phyloP scores from a whole-genome alignment of 805 yeast species.

The Starmerella geochares region DNA sequence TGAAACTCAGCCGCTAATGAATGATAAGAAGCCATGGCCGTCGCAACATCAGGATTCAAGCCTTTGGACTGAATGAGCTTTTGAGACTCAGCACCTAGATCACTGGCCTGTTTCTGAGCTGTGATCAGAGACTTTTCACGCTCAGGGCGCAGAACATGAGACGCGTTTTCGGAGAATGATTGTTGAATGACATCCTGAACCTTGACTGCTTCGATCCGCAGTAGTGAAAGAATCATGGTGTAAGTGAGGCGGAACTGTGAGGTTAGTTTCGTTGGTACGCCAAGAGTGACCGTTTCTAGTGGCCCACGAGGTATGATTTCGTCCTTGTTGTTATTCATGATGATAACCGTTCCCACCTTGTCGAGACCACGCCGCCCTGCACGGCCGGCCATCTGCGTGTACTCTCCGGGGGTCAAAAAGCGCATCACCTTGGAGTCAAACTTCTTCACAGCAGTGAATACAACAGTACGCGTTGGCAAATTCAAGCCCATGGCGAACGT shows the following conservation, averaged over 20 bases:
- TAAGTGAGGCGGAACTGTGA: conserved; percentile 92
- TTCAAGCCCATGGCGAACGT: conserved; percentile 98
- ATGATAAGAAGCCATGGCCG: conserved; percentile 1
- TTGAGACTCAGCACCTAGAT: neutral
- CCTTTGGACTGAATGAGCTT: neutral
- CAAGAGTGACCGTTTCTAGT: conserved; percentile 73
- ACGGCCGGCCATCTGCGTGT: conserved; percentile 98
- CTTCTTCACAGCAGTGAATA: conserved; percentile 72
- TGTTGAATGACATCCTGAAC: conserved; percentile 99
- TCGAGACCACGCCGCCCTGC: conserved; percentile 98
- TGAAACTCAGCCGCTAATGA: neutral
- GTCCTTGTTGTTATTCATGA: conserved; percentile 48
- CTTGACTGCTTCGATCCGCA: conserved; percentile 84
- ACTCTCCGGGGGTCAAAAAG: conserved; percentile 84
- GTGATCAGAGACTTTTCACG: conserved; percentile 55
- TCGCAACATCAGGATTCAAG: neutral
- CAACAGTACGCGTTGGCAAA: conserved; percentile 92
- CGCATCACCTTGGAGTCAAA: conserved; percentile 84
- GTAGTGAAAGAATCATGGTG: conserved; percentile 79
- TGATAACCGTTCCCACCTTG: conserved; percentile 84
- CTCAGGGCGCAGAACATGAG: conserved; percentile 77
- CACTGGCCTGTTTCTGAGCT: neutral
- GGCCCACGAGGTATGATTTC: conserved; percentile 33
- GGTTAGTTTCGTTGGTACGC: conserved; percentile 78
- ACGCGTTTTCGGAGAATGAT: conserved; percentile 82